Evolutionary conservation across 2,329 filamentous ascomycete genomes (phyloP).

Genomic region (Diaporthe vexans): DNA sequence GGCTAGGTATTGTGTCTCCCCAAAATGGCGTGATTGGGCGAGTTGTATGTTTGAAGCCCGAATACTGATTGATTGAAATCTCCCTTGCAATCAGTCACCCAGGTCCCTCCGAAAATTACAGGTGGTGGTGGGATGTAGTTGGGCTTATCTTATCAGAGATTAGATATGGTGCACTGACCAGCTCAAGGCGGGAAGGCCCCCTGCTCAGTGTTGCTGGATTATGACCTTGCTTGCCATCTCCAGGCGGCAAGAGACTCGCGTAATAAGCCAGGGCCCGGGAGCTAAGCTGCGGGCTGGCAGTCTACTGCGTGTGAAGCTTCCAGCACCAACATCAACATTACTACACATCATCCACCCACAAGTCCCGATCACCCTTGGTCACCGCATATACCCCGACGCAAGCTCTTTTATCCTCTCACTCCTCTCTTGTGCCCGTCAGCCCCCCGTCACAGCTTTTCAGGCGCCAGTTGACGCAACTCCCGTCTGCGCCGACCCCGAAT

Average conservation of each 20-base stretch:
- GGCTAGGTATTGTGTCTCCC: too few relatives aligned
- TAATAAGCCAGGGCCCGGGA: constrained; percentile 44
- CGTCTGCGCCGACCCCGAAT: constrained; percentile 36
- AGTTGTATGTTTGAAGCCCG: not conserved
- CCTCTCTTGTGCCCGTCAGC: constrained; percentile 2
- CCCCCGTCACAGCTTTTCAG: constrained; percentile 43
- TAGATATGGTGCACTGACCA: constrained; percentile 37
- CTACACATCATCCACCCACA: constrained; percentile 29
- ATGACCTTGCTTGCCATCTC: constrained; percentile 42
- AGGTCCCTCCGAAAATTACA: constrained; percentile 37
- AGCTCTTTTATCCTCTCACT: constrained; percentile 4
- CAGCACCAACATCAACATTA: constrained; percentile 42
- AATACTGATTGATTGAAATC: not conserved
- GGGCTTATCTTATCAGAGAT: constrained; percentile 41
- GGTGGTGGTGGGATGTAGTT: constrained; percentile 29
- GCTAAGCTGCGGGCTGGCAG: constrained; percentile 42
- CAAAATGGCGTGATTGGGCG: not conserved
- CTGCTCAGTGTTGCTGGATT: constrained; percentile 29
- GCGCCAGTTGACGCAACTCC: constrained; percentile 45
- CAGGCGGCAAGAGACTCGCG: constrained; percentile 56
- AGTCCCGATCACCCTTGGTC: constrained; percentile 23
- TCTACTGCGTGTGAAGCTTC: constrained; percentile 42
- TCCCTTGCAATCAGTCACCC: not conserved
- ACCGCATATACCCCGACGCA: constrained; percentile 28
- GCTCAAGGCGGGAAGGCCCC: constrained; percentile 9